phyloP scores from a whole-genome alignment of 2,329 filamentous ascomycete genomes.

The Tolypocladium guangdongense region DNA sequence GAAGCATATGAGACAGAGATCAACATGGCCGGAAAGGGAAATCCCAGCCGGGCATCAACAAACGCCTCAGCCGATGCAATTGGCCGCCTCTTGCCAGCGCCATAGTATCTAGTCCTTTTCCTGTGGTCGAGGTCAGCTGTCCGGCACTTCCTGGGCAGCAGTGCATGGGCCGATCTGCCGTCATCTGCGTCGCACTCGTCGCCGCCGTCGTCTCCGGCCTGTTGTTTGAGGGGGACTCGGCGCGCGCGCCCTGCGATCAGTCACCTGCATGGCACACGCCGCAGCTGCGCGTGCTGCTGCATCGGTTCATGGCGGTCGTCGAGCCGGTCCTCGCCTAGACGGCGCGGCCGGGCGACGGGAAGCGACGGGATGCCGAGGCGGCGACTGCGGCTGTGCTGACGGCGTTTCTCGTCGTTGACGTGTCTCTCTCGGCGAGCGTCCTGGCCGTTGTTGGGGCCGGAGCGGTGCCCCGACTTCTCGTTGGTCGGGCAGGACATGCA shows the following conservation, averaged over 20 bases:
- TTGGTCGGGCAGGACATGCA: background rate
- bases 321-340: background rate
- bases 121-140: background rate
- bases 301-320: background rate
- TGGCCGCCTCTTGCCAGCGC: background rate
- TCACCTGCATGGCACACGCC: background rate
- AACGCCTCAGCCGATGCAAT: background rate
- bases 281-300: background rate
- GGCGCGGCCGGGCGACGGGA: no score
- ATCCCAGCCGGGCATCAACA: background rate
- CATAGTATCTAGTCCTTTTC: background rate
- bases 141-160: background rate
- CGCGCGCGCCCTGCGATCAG: background rate
- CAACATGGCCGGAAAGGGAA: background rate
- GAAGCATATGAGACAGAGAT: background rate
- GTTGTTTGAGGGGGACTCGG: no score
- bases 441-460: background rate
- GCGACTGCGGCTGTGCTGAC: background rate
- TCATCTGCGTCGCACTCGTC: background rate
- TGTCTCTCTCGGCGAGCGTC: background rate
- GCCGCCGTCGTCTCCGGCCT: background rate
- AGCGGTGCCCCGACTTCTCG: background rate
- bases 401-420: background rate
- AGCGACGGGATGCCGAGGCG: background rate
- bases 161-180: background rate